Base-by-base conservation (phyloP, 495 filamentous ascomycete species). In the Aspergillus baeticus region DNA sequence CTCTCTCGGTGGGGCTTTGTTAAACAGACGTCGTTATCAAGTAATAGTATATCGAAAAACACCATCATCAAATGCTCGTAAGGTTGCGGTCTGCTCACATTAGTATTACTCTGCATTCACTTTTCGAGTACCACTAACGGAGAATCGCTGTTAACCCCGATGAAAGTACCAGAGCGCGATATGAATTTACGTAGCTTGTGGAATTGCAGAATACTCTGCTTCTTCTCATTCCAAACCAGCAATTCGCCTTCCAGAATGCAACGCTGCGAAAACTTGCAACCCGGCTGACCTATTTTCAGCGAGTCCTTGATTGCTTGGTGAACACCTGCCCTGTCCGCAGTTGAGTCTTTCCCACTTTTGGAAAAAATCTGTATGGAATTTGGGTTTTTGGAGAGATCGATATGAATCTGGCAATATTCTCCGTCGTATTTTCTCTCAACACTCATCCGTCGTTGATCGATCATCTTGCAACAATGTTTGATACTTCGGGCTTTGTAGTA, bases 321-420 rank as follows among this genome's bases (percentile, higher is more conserved):
- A 15, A 94, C 69, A 8, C 72, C 78, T 20, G 63, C 63, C 23
- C 88, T 80, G 68, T 95, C 91, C 42, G 67, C 48, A 0, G 90
- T 96, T 7, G 90, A 92, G 58, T 96, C 89, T 62, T 92, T 93
- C 35, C 91, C 90, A 57, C 89, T 92, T 69, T 96, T 96, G 8
- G 90, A 94, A 64, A 95, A 95, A 23, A 96, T 90, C 42, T 87
- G 85, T 8, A 96, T 84, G 34, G 72, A 77, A 29, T 78, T 76
- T 3, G 77, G 51, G 0, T 63, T 63, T 41, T 81, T 84, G 3
- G 74, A 72, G 15, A 90, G 73, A 55, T 95, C 84, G 18, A 96
- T 81, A 55, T 96, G 91, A 22, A 96, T 85, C 62, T 95, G 89
- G 61, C 89, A 92, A 55, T 93, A 94, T 66, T 94, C 90, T 3